These are phyloP conservation scores for Amanita exitialis DNA, from an alignment of 768 basidiomycete genomes.

Conservation along the genomic window DNA sequence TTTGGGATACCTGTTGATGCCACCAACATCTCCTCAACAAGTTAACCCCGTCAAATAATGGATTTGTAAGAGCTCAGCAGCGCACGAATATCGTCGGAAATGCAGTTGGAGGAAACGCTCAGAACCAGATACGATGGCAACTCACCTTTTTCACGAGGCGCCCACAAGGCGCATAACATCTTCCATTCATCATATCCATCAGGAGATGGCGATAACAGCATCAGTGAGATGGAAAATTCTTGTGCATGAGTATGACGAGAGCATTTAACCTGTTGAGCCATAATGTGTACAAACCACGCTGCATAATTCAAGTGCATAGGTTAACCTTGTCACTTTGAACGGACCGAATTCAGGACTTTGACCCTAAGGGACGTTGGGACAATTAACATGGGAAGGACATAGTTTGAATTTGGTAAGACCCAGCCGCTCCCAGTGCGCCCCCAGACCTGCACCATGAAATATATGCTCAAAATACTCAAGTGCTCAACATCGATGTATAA, in stretches of 20 bases:
- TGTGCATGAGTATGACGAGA: not conserved
- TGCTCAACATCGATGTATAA: too few species aligned
- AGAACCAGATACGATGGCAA: not conserved
- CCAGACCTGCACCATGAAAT: too few species aligned
- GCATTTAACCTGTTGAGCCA: not conserved
- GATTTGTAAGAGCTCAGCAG: not conserved
- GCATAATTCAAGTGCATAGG: not conserved
- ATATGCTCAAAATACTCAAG: too few species aligned
- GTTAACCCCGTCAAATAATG: not conserved
- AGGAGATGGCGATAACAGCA: not conserved
- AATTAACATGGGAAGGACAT: too few species aligned
- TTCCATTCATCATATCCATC: not conserved
- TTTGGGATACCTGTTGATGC: slow-evolving; percentile 2
- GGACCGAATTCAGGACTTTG: too few species aligned
- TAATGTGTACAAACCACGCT: not conserved
- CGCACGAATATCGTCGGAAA: not conserved
- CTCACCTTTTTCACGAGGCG: slow-evolving; percentile 1
- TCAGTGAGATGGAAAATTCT: not conserved
- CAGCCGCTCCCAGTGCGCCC: too few species aligned
- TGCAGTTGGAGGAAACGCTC: not conserved
- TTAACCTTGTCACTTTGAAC: too few species aligned
- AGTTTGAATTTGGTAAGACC: too few species aligned
- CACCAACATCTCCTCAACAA: not conserved
- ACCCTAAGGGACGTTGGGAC: too few species aligned
- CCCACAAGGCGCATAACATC: not conserved